Conservation (phyloP, 352 stramenopile genomes). For the Stramenopiles sp. region DNA sequence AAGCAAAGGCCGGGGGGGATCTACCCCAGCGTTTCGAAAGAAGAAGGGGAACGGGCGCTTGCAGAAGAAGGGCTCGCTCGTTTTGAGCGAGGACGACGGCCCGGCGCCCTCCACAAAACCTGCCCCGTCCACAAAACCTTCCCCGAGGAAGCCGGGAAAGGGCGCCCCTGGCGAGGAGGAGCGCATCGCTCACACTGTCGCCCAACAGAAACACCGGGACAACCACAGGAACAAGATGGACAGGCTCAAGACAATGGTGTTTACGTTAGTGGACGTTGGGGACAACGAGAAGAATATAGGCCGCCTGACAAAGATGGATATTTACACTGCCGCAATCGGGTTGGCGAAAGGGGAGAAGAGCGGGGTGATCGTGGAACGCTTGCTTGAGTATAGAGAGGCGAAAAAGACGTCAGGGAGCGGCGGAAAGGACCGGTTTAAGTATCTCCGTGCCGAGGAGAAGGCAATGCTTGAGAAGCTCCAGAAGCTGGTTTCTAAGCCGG, state of each 20-base stretch:
- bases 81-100: no score
- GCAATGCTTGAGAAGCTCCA: neutral
- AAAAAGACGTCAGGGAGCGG: neutral
- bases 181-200: neutral
- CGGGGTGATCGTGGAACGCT: neutral
- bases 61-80: no score
- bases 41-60: no score
- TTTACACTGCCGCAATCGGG: neutral
- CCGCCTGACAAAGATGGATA: constrained; percentile 6
- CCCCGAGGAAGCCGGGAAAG: no score
- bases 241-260: neutral
- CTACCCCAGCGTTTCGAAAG: no score
- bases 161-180: neutral
- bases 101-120: no score
- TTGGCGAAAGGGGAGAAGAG: neutral
- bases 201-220: neutral
- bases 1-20: no score
- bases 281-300: neutral
- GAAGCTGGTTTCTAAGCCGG: neutral
- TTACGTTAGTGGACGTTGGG: neutral
- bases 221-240: neutral
- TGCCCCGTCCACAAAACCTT: no score
- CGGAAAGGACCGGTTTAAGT: neutral
- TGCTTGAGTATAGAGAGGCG: neutral
- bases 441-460: neutral